phyloP scores from a whole-genome alignment of 163 green algal species.

The Volvox carteri region DNA sequence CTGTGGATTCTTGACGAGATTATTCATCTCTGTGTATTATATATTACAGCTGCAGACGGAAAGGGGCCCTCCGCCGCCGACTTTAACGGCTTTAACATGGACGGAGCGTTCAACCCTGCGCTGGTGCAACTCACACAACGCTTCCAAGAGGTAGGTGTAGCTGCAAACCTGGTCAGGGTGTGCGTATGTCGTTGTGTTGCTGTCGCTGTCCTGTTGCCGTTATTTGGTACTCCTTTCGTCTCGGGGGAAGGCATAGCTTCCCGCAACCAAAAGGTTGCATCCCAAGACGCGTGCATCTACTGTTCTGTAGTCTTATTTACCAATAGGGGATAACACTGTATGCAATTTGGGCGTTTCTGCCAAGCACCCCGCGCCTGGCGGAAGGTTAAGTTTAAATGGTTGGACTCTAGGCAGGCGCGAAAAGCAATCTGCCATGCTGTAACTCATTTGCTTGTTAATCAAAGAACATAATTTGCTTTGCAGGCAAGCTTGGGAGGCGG shows the following conservation, averaged over 20 bases:
- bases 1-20: background rate
- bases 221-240: conserved; percentile 27
- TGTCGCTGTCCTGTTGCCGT: conserved; percentile 1
- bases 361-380: conserved; percentile 26
- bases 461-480: background rate
- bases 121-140: conserved; percentile 37
- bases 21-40: conserved; percentile 10
- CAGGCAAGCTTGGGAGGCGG: conserved; percentile 32
- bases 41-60: background rate
- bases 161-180: background rate
- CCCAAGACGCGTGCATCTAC: background rate
- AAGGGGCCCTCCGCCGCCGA: conserved; percentile 13
- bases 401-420: conserved; percentile 25
- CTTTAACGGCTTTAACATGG: conserved; percentile 34
- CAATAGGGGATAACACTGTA: no score
- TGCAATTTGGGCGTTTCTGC: no score
- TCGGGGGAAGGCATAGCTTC: background rate
- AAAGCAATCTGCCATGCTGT: background rate
- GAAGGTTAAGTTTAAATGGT: conserved; percentile 38
- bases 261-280: background rate
- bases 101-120: conserved; percentile 17
- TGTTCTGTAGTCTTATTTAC: no score
- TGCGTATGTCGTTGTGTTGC: background rate
- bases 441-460: background rate
- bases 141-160: conserved; percentile 22